Conservation (phyloP, 2,329 filamentous ascomycete genomes). For the Paracoccidioides brasiliensis region DNA sequence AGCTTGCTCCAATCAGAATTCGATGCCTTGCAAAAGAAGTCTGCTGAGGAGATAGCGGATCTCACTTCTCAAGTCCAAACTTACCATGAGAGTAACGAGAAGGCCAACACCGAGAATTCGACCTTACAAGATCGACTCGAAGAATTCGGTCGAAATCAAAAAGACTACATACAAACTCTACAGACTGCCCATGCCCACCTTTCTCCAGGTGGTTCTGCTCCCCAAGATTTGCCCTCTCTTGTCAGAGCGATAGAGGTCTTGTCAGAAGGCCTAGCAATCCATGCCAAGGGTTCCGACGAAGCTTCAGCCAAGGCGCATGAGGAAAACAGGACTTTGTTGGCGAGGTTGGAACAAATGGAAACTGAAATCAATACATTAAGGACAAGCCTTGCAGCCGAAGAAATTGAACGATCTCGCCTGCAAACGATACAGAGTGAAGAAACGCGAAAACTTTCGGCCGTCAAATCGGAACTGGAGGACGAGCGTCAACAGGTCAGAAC, state of each 20-base stretch:
- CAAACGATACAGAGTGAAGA: constrained; percentile 41
- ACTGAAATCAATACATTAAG: constrained; percentile 43
- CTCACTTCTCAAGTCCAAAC: constrained; percentile 46
- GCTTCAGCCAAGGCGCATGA: constrained; percentile 47
- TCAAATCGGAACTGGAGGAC: constrained; percentile 45
- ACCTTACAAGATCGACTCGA: constrained; percentile 40
- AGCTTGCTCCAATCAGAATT: constrained; percentile 59
- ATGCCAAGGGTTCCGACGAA: constrained; percentile 46
- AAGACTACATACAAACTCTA: constrained; percentile 42
- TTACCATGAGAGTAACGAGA: constrained; percentile 38
- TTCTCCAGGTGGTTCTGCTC: constrained; percentile 39
- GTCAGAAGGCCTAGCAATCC: constrained; percentile 47
- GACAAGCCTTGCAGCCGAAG: constrained; percentile 40
- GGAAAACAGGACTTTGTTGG: constrained; percentile 49
- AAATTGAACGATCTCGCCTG: constrained; percentile 40
- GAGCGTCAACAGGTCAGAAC: constrained; percentile 56
- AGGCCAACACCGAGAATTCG: constrained; percentile 29
- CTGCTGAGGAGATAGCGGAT: constrained; percentile 43
- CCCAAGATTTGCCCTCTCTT: constrained; percentile 45
- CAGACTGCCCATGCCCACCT: constrained; percentile 48
- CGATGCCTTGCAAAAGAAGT: constrained; percentile 43
- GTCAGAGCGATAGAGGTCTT: constrained; percentile 47
- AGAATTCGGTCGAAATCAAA: constrained; percentile 39
- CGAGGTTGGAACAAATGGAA: constrained; percentile 43
- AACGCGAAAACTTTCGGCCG: constrained; percentile 33